phyloP scores from a whole-genome alignment of 1,284 basidiomycete genomes.

The Pterulicium gracile region DNA sequence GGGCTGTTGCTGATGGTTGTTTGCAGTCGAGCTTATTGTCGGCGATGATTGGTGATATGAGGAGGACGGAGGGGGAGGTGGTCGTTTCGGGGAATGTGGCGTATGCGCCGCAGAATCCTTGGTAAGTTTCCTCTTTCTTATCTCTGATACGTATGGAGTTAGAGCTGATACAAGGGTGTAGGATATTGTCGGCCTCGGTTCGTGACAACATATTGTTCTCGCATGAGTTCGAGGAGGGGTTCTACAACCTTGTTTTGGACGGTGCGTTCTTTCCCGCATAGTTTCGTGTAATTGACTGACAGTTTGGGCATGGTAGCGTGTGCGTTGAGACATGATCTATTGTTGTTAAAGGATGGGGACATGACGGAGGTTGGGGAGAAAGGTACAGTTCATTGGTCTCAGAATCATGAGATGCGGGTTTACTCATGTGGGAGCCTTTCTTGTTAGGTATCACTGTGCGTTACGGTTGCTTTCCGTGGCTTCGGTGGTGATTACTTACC shows the following conservation, averaged over 20 bases:
- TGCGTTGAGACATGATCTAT: conserved; percentile 74
- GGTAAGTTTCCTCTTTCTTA: conserved; percentile 32
- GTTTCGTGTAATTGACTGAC: neutral
- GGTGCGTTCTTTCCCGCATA: conserved; percentile 29
- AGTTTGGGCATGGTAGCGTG: conserved; percentile 48
- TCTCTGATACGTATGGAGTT: neutral
- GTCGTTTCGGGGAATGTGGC: conserved; percentile 68
- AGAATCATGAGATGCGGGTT: too few species aligned
- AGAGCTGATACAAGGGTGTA: conserved; percentile 16
- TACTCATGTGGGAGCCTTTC: too few species aligned
- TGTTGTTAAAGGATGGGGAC: conserved; percentile 64
- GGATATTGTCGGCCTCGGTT: conserved; percentile 77
- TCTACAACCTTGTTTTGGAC: conserved; percentile 68
- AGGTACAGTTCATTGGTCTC: too few species aligned
- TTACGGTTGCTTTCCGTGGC: conserved; percentile 1
- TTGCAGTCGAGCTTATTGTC: conserved; percentile 57
- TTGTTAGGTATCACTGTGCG: conserved; percentile 27
- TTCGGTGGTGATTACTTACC: conserved; percentile 2
- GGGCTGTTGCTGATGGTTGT: neutral
- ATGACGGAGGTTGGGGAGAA: conserved; percentile 73
- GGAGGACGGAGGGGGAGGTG: conserved; percentile 62
- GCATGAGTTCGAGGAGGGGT: conserved; percentile 74
- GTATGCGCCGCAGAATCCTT: conserved; percentile 86
- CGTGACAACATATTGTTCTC: conserved; percentile 89
- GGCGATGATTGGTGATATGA: conserved; percentile 86